Evolutionary conservation across 78 protist species (phyloP).

Genomic region (Cyanophora paradoxa): DNA sequence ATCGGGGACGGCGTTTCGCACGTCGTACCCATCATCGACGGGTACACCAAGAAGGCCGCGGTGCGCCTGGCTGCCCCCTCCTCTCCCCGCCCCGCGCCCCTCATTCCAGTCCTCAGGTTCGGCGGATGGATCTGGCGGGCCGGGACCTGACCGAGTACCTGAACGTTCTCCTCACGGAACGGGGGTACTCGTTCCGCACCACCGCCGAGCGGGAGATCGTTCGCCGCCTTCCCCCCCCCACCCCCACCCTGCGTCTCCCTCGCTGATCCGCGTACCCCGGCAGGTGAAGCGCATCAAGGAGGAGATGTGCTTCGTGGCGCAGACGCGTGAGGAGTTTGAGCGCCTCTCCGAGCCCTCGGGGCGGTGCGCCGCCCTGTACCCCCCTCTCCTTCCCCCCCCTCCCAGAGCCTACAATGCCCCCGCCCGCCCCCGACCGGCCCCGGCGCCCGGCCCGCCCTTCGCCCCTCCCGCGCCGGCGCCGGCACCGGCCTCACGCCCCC

Average conservation of each 20-base stretch:
- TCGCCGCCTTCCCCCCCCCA: no score
- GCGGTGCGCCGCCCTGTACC: no score
- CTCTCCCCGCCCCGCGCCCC: background rate
- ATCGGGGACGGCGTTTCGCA: conserved; percentile 33
- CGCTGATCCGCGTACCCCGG: background rate
- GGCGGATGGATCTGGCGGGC: conserved; percentile 11
- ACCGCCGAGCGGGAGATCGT: background rate
- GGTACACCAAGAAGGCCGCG: background rate
- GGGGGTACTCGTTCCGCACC: background rate
- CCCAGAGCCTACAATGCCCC: no score
- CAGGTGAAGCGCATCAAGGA: conserved; percentile 41
- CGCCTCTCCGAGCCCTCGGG: no score
- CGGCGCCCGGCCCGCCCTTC: no score
- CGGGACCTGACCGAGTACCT: background rate
- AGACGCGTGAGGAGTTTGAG: conserved; percentile 25
- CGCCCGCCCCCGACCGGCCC: no score
- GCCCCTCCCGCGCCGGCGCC: no score
- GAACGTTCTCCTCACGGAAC: background rate
- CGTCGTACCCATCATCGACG: conserved; percentile 5
- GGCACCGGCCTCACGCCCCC: no score
- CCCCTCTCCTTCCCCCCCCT: no score
- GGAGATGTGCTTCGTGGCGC: conserved; percentile 27
- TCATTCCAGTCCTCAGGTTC: no score
- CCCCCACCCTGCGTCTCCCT: background rate
- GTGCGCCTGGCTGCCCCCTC: background rate